Evolutionary conservation across 2,329 filamentous ascomycete species (phyloP).

Genomic region (Fusarium newnesense): DNA sequence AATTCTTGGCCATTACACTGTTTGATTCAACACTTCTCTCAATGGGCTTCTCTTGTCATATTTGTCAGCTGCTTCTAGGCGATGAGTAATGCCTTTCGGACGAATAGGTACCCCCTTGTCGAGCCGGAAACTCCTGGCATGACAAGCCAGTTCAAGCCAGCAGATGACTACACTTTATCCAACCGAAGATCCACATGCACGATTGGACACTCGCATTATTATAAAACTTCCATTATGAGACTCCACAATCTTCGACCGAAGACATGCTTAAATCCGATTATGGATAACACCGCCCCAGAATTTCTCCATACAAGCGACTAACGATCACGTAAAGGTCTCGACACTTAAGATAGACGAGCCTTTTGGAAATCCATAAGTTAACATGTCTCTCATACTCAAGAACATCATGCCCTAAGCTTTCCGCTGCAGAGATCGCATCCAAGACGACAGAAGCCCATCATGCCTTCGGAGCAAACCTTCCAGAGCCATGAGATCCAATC

Average conservation of each 20-base stretch:
- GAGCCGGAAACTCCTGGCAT: background rate
- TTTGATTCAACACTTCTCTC: too few relatives aligned
- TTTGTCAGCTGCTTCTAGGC: background rate
- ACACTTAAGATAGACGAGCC: background rate
- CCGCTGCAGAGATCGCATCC: background rate
- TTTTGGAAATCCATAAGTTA: background rate
- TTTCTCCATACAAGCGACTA: background rate
- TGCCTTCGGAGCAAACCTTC: slow-evolving; percentile 4
- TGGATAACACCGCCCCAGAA: background rate
- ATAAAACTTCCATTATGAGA: background rate
- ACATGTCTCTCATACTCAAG: background rate
- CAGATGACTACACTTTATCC: too few relatives aligned
- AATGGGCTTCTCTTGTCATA: background rate
- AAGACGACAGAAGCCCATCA: background rate
- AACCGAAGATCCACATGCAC: too few relatives aligned
- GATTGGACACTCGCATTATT: background rate
- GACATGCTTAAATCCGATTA: background rate
- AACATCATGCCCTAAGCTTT: background rate
- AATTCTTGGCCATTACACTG: too few relatives aligned
- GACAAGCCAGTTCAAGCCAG: background rate
- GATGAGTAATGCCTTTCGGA: background rate
- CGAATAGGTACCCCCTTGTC: background rate
- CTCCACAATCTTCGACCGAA: background rate
- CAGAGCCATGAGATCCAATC: background rate
- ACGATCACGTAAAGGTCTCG: background rate